phyloP scores from a whole-genome alignment of 2,329 filamentous ascomycete species.

The Penicillium polonicum region DNA sequence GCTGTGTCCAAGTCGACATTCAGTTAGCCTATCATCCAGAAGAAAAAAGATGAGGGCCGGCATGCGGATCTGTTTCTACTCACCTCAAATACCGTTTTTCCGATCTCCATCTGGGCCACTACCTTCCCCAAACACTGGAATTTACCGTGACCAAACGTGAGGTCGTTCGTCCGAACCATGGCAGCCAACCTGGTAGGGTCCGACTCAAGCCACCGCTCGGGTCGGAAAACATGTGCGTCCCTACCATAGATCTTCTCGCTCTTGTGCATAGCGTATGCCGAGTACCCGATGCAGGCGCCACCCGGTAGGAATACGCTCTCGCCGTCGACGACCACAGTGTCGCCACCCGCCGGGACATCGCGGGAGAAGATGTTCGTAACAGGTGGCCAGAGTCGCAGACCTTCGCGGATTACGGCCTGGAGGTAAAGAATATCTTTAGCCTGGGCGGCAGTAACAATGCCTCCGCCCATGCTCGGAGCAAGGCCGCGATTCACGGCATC shows the following conservation, averaged over 20 bases:
- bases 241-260: slow-evolving; percentile 19
- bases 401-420: slow-evolving; percentile 31
- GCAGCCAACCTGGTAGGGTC: slow-evolving; percentile 9
- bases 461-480: slow-evolving; percentile 3
- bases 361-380: slow-evolving; percentile 19
- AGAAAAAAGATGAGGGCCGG: not conserved
- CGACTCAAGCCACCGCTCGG: slow-evolving; percentile 19
- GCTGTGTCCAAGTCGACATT: slow-evolving; percentile 1
- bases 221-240: slow-evolving; percentile 17
- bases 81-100: slow-evolving; percentile 19
- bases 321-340: slow-evolving; percentile 15
- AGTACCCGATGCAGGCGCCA: slow-evolving; percentile 16
- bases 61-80: not conserved
- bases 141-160: slow-evolving; percentile 18
- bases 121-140: slow-evolving; percentile 20
- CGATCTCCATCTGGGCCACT: slow-evolving; percentile 20
- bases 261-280: slow-evolving; percentile 17
- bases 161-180: slow-evolving; percentile 18
- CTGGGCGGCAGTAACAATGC: slow-evolving; percentile 18
- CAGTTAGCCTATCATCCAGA: not conserved
- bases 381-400: slow-evolving; percentile 22
- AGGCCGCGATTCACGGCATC: slow-evolving; percentile 7
- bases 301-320: slow-evolving; percentile 18
- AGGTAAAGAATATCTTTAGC: slow-evolving; percentile 32
- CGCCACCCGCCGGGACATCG: slow-evolving; percentile 16